Evolutionary conservation across 208 protist species (phyloP), one percentile per base, ranked within the genome.

Genomic region (Willaertia magna): DNA sequence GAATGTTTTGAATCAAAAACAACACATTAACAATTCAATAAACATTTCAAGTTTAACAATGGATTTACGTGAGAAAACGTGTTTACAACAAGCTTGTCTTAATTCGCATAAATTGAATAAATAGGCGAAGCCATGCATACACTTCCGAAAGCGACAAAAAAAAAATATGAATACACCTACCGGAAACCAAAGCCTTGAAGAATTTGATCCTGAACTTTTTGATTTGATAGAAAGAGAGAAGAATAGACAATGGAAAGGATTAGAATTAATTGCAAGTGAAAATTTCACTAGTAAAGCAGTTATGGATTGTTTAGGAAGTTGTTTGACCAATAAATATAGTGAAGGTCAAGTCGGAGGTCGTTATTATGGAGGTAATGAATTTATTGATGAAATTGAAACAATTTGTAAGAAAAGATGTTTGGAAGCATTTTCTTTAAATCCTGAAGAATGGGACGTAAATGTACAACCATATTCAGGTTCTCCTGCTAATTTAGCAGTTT

Each of bases 251-350:
- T 96, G 88, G 52, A 88, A 90, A 78, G 93, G 94, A 7, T 88
- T 97, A 16, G 94, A 96, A 90, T 91, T 96, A 88, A 96, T 97
- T 85, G 94, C 95, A 22, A 95, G 93, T 18, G 85, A 87, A 85
- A 99, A 99, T 92, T 98, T 99, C 85, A 98, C 97, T 30, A 99
- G 97, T 9, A 85, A 85, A 67, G 97, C 96, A 46, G 98, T 99
- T 16, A 92, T 99, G 74, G 97, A 99, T 85, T 97, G 95, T 87
- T 89, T 98, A 22, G 98, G 98, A 49, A 98, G 97, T 26, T 92
- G 91, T 76, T 90, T 99, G 43, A 99, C 98, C 42, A 99, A 99
- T 93, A 99, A 99, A 91, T 99, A 99, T 89, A 97, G 98, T 26
- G 98, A 99, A 91, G 98, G 98, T 52, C 92, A 97, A 82, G 95